Evolutionary conservation across 805 yeast species (phyloP).

Genomic region (Candida xiaguanensis): DNA sequence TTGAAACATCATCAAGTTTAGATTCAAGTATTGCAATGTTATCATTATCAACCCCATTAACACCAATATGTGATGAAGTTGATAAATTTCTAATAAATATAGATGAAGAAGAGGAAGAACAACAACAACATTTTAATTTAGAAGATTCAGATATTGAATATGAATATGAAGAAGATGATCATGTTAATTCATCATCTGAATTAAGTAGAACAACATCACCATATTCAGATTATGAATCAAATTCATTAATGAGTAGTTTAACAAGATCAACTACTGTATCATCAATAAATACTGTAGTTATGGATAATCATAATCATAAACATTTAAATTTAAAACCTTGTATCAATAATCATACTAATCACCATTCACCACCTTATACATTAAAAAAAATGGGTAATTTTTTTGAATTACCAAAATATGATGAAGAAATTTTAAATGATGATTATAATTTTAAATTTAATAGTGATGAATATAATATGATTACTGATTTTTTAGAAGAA

Average conservation of each 20-base stretch:
- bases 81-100: slow-evolving; percentile 9
- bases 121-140: too few relatives aligned
- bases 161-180: slow-evolving; percentile 13
- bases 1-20: slow-evolving; percentile 6
- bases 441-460: slow-evolving; percentile 18
- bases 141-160: slow-evolving; percentile 9
- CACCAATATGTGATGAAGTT: slow-evolving; percentile 6
- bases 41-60: background rate
- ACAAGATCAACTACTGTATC: slow-evolving; percentile 42
- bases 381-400: slow-evolving; percentile 16
- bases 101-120: slow-evolving; percentile 5
- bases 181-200: slow-evolving; percentile 8
- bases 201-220: slow-evolving; percentile 40
- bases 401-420: slow-evolving; percentile 32
- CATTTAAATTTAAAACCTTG: background rate
- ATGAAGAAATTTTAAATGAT: slow-evolving; percentile 12
- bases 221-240: slow-evolving; percentile 24
- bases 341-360: background rate
- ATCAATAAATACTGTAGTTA: slow-evolving; percentile 22
- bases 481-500: slow-evolving; percentile 39
- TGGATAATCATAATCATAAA: slow-evolving; percentile 10
- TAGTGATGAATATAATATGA: slow-evolving; percentile 36
- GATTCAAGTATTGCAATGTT: slow-evolving; percentile 1
- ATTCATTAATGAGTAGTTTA: slow-evolving; percentile 35
- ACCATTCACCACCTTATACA: slow-evolving; percentile 10